Evolutionary conservation across 768 basidiomycete genomes (phyloP), one percentile per base, ranked within the genome.

Genomic region (Kwoniella sp.): DNA sequence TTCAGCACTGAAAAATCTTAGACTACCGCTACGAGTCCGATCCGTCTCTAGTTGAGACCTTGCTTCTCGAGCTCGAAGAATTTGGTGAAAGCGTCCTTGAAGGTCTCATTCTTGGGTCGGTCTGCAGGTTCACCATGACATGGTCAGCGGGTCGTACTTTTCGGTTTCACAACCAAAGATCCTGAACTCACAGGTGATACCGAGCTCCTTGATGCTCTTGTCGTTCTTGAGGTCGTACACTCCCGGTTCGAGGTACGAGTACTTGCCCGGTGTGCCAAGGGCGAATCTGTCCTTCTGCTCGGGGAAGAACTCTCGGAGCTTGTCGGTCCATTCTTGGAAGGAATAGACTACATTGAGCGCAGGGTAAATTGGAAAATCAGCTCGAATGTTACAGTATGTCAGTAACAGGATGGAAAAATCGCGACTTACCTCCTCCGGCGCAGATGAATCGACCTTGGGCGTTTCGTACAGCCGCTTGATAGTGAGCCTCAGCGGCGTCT

Each of bases 401-500:
- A 26, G 25, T 17, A 28, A 47, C 17, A 28, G 15, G 58, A 29
- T 11, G 12, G 48, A 38, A 37, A 5, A 5, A 31, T 23, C 25
- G 20, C 5, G n/a, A 71, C 73, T 71, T 38, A 74, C 70, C 22
- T 30, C 69, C 58, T 34, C 63, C 63, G 31, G 65, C 56, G 58
- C 69, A 65, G 28, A 67, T n/a, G 67, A 67, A 72, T 47, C 75
- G 58, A 5, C 73, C 75, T 29, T 70, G 57, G 30, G 67, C 58
- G 15, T 65, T 59, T 30, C 65, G 45, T 20, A 63, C 53, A 37
- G 69, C 56, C 28, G 69, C 70, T 60, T 72, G 61, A 54, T 69
- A 72, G 45, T 73, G 75, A 22, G 71, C 73, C 41, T 72, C 67
- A 26, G 69, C 75, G 26, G 65, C 66, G 29, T 73, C 70, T 30